Base-by-base conservation (phyloP, 164 flowering plant genomes). In the Protea cynaroides region DNA sequence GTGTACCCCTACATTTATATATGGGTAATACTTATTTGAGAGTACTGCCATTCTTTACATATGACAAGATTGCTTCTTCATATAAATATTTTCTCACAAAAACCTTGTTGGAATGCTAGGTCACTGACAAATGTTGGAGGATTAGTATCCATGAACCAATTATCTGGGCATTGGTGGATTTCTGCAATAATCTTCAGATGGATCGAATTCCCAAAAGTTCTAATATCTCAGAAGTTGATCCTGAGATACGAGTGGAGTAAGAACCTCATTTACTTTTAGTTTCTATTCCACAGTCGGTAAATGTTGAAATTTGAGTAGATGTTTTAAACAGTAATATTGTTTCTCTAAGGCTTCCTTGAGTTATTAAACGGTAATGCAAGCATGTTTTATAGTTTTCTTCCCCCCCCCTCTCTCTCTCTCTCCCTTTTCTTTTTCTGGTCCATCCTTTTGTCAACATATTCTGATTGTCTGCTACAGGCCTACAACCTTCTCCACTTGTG, bases 211-310 rank as follows among this genome's bases (percentile, higher is more conserved):
- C 94, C 25, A 75, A 76, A 56, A 81, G 74, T 71, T 80, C 97
- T 22, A 76, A 61, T 65, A 79, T 79, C 61, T 71, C 88, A 34
- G 82, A 86, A 84, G 92, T 84, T 82, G 99, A 94, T 79, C 99
- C 99, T 67, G 99, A 91, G 79, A 83, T 94, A 82, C 86, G 84
- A 8, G 68, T 94, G 25, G 86, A 84, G 98, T 94, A 85, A 81
- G 94, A 70, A 57, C 66, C 40, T 36, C 15, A 34, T 65, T 72
- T 56, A 22, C 37, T 66, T 56, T 49, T 46, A 25, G 25, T n/a
- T 25, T 50, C 10, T 56, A n/a, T 67, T 19, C 18, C 8, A 18
- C 61, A 23, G 22, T 40, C 29, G 17, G 19, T 49, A 58, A 40
- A 24, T 38, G 36, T 56, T 36, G 19, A 56, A 46, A 18, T 11